phyloP scores from a whole-genome alignment of 2,329 filamentous ascomycete species.

The Fusarium goolgardi region DNA sequence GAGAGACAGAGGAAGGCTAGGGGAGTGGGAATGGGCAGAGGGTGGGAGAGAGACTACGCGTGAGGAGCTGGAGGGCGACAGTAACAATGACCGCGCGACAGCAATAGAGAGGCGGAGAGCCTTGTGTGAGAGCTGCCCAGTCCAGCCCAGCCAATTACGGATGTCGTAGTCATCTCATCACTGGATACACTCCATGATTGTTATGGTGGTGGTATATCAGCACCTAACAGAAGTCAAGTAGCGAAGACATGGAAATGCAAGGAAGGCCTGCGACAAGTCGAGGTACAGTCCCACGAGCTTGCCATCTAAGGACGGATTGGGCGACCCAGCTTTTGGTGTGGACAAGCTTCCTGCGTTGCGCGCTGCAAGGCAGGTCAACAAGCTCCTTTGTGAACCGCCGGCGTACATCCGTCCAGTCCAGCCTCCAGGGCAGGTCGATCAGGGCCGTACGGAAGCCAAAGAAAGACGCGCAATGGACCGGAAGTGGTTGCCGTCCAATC shows the following conservation, averaged over 20 bases:
- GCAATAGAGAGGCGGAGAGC: conserved; percentile 30
- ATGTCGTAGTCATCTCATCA: conserved; percentile 34
- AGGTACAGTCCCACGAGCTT: conserved; percentile 40
- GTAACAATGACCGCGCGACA: conserved; percentile 11
- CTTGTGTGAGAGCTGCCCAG: conserved; percentile 34
- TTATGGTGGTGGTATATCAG: conserved; percentile 28
- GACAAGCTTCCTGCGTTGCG: conserved; percentile 36
- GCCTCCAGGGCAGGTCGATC: conserved; percentile 29
- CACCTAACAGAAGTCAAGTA: conserved; percentile 34
- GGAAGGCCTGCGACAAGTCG: conserved; percentile 21
- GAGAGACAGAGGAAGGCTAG: conserved; percentile 30
- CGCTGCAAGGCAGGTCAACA: conserved; percentile 12
- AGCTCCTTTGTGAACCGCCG: conserved; percentile 31
- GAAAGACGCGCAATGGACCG: conserved; percentile 34
- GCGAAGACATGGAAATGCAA: conserved; percentile 39
- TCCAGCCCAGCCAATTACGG: conserved; percentile 36
- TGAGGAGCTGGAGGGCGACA: conserved; percentile 26
- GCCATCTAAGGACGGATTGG: conserved; percentile 37
- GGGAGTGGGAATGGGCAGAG: conserved; percentile 40
- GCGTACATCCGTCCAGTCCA: neutral
- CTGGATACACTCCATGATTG: conserved; percentile 40
- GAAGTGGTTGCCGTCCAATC: conserved; percentile 24
- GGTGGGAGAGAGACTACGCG: conserved; percentile 43
- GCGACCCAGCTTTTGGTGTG: conserved; percentile 33
- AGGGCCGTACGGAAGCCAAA: conserved; percentile 16